Evolutionary conservation across 2,329 filamentous ascomycete genomes (phyloP), one percentile per base, ranked within the genome.

Genomic region (Alternaria conjuncta): DNA sequence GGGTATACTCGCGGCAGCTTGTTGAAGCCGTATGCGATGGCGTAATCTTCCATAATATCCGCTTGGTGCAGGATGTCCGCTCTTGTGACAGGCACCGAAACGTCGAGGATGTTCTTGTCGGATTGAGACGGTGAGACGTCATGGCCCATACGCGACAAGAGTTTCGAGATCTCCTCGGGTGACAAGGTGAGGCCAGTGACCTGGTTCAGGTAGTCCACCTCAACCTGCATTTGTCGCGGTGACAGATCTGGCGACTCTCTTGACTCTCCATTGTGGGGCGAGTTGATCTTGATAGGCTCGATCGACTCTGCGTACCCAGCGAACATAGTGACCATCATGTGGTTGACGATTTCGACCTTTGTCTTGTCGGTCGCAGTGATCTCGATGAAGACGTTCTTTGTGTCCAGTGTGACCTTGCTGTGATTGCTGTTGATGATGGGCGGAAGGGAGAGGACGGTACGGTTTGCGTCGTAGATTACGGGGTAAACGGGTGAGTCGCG

Each of bases 31-130:
- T 98, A 97, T 57, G 93, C 94, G 69, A 99, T 96, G 44, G 94
- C 96, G 20, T 96, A 90, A 78, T 99, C 96, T 83, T 99, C 96
- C 95, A 99, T 99, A 71, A 99, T 92, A 79, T 99, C 96, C 74
- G 94, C 96, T 78, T 97, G 92, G 81, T 99, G 96, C 30, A 99
- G 89, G 45, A 99, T 91, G 80, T 99, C 96, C 51, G 96, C 95
- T 66, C 96, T 89, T 50, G 94, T 98, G 30, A 94, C 89, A 9
- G 96, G 96, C 23, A 98, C 88, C 36, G 90, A 87, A 26, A 98
- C 90, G 74, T 96, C 91, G 64, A 97, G 85, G 54, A 96, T 83
- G 54, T 79, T 80, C 76, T 92, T 90, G 58, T 87, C 81, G 65
- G 91, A 86, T 58, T 85, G 82, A 0, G 93, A 96, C 4, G 93